phyloP scores from a whole-genome alignment of 2,329 filamentous ascomycete species.

The Rhytidhysteron rufulum region DNA sequence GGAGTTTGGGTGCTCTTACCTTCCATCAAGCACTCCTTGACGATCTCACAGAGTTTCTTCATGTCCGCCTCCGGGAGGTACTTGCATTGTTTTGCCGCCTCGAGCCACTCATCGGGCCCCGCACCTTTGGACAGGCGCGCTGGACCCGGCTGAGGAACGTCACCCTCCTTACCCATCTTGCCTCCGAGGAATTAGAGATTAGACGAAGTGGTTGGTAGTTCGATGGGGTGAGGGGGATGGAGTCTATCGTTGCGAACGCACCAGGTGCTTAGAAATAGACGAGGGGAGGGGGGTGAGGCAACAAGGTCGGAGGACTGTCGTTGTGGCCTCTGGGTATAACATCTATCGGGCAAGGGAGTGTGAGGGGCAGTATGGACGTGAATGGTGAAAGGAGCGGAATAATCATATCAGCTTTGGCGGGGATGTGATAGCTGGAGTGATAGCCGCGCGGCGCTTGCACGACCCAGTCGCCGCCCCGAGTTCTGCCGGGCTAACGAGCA shows the following conservation, averaged over 20 bases:
- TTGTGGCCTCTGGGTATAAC: slow-evolving; percentile 17
- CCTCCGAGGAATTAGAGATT: not conserved
- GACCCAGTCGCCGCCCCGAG: slow-evolving; percentile 7
- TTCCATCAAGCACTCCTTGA: slow-evolving; percentile 99
- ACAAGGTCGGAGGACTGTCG: slow-evolving; percentile 26
- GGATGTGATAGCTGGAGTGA: slow-evolving; percentile 7
- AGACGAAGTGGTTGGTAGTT: not conserved
- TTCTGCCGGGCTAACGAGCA: too few species aligned
- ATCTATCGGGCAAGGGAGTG: slow-evolving; percentile 9
- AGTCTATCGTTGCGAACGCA: slow-evolving; percentile 1
- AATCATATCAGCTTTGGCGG: slow-evolving; percentile 1
- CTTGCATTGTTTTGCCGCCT: slow-evolving; percentile 94
- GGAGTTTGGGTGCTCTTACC: slow-evolving; percentile 60
- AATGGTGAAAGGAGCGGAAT: slow-evolving; percentile 4
- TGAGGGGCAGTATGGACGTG: slow-evolving; percentile 1
- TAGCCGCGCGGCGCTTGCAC: slow-evolving; percentile 7
- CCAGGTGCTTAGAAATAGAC: slow-evolving; percentile 7
- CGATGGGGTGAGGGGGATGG: not conserved
- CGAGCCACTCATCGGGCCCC: slow-evolving; percentile 92
- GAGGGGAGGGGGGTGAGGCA: slow-evolving; percentile 24
- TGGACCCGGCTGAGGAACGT: slow-evolving; percentile 84
- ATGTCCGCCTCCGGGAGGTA: slow-evolving; percentile 94
- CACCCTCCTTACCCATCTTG: slow-evolving; percentile 49
- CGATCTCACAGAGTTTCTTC: slow-evolving; percentile 98
- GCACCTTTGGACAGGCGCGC: slow-evolving; percentile 80